Evolutionary conservation across 2,329 filamentous ascomycete genomes (phyloP).

Genomic region (Cadophora luteo-olivacea): DNA sequence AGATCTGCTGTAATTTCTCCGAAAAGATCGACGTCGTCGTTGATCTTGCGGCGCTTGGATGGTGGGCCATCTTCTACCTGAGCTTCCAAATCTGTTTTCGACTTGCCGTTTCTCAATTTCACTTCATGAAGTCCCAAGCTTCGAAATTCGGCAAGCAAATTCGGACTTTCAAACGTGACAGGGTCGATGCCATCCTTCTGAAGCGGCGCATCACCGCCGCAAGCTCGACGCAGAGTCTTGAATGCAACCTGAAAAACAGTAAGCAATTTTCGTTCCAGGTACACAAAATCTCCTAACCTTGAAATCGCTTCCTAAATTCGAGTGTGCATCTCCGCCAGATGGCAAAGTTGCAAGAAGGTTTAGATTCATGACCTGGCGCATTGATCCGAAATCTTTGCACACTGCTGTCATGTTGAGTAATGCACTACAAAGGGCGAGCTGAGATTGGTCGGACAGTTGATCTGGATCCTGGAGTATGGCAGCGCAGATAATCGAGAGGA

Average conservation of each 20-base stretch:
- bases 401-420: constrained; percentile 38
- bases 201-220: constrained; percentile 17
- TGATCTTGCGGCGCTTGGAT: constrained; percentile 42
- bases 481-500: constrained; percentile 39
- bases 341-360: constrained; percentile 38
- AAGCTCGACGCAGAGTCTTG: constrained; percentile 34
- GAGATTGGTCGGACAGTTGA: constrained; percentile 30
- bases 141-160: constrained; percentile 38
- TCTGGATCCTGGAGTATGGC: constrained; percentile 35
- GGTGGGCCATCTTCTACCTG: constrained; percentile 28
- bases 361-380: constrained; percentile 32
- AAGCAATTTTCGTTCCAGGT: constrained; percentile 8
- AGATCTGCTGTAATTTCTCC: constrained; percentile 45
- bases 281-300: constrained; percentile 31
- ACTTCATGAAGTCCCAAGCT: constrained; percentile 31
- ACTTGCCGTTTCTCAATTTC: neutral
- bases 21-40: constrained; percentile 42
- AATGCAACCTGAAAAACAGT: constrained; percentile 33
- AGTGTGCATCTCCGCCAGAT: constrained; percentile 19
- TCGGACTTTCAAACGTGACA: constrained; percentile 34
- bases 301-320: constrained; percentile 37
- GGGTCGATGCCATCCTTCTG: neutral
- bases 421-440: constrained; percentile 31
- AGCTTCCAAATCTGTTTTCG: neutral
- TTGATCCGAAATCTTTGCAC: constrained; percentile 37